phyloP scores from a whole-genome alignment of 139 green algal species.

The Micromonas commoda region DNA sequence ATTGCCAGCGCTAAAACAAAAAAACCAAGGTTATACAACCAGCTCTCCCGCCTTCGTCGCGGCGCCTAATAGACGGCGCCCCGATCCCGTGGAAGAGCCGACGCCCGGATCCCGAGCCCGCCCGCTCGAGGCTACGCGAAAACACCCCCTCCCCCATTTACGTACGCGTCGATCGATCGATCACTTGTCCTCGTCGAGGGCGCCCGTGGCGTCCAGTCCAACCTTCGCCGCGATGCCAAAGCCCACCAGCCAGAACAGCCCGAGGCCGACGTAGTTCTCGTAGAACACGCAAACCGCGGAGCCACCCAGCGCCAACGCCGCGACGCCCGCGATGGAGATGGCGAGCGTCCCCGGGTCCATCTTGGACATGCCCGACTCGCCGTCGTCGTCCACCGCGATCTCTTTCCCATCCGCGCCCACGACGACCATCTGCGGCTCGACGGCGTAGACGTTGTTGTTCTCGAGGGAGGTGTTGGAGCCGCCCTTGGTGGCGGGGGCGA shows the following conservation, averaged over 20 bases:
- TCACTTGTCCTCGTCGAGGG: constrained; percentile 7
- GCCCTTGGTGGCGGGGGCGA: constrained; percentile 26
- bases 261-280: constrained; percentile 22
- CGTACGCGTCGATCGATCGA: too few species aligned
- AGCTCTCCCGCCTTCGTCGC: too few species aligned
- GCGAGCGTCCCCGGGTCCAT: constrained; percentile 15
- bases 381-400: background rate
- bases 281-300: constrained; percentile 19
- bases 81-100: too few species aligned
- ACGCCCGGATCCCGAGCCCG: too few species aligned
- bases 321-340: background rate
- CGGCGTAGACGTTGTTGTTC: constrained; percentile 80
- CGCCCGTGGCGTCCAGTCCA: background rate
- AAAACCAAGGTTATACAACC: too few species aligned
- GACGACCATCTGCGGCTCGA: constrained; percentile 31
- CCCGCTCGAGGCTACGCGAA: too few species aligned
- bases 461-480: constrained; percentile 75
- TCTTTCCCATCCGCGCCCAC: background rate
- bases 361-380: background rate
- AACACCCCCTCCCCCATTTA: too few species aligned
- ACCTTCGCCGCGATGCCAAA: constrained; percentile 10
- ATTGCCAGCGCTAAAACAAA: too few species aligned
- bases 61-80: too few species aligned
- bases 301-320: constrained; percentile 1
- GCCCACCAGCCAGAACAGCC: constrained; percentile 16